These are phyloP conservation scores for Pulveroboletus ravenelii DNA, from an alignment of 768 basidiomycete species.

Conservation along the genomic window DNA sequence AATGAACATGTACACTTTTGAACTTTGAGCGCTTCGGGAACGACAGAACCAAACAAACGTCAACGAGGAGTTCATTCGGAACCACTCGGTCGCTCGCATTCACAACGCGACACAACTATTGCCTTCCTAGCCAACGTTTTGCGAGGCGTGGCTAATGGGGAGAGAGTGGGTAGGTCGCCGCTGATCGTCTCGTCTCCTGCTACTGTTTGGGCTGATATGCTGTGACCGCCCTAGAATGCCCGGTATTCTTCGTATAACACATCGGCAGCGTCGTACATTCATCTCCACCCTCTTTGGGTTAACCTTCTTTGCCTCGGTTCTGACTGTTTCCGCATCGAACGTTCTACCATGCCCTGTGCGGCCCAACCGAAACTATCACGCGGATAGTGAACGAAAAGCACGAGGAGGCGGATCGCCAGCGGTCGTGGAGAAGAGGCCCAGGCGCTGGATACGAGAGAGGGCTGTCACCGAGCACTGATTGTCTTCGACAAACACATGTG, in stretches of 20 bases:
- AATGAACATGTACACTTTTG: too few species aligned
- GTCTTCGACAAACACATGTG: slow-evolving; percentile 1
- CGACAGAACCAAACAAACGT: slow-evolving; percentile 18
- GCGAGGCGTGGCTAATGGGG: slow-evolving; percentile 22
- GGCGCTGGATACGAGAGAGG: slow-evolving; percentile 82
- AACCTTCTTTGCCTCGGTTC: slow-evolving; percentile 72
- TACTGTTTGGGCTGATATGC: slow-evolving; percentile 38
- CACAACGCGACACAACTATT: not conserved
- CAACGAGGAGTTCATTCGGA: slow-evolving; percentile 11
- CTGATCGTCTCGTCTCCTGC: too few species aligned
- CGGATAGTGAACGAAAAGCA: slow-evolving; percentile 44
- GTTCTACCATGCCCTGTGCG: slow-evolving; percentile 79
- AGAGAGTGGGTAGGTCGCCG: slow-evolving; percentile 16
- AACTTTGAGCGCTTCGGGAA: too few species aligned
- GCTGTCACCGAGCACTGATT: slow-evolving; percentile 13
- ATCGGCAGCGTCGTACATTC: slow-evolving; percentile 60
- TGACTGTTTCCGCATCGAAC: slow-evolving; percentile 77
- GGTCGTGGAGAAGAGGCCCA: slow-evolving; percentile 58
- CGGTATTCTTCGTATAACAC: slow-evolving; percentile 54
- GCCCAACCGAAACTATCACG: slow-evolving; percentile 49
- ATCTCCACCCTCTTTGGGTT: slow-evolving; percentile 75
- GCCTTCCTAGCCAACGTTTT: not conserved
- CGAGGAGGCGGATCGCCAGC: slow-evolving; percentile 27
- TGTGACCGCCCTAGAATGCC: slow-evolving; percentile 51
- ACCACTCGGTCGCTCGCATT: not conserved